These are phyloP conservation scores for Solanum appendiculatum DNA, from an alignment of 257 asterid species.

Conservation along the genomic window DNA sequence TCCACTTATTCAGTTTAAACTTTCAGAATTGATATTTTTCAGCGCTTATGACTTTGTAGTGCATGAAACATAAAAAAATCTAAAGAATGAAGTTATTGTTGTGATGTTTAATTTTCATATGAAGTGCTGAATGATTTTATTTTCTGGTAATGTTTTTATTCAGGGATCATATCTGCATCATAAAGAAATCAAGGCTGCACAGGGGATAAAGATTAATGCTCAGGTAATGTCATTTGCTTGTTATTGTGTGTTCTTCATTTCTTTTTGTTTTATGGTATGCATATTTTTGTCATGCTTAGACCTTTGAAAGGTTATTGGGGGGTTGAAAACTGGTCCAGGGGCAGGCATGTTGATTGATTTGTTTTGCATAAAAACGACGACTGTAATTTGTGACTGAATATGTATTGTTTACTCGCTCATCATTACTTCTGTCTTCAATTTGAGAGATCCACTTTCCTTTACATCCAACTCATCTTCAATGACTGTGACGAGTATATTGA, in stretches of 20 bases:
- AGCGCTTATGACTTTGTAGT: not conserved
- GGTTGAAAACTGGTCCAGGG: not conserved
- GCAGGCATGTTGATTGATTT: not conserved
- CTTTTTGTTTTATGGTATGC: not conserved
- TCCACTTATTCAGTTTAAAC: not conserved
- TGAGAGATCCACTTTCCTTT: not conserved
- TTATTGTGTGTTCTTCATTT: not conserved
- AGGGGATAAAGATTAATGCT: slow-evolving; percentile 91
- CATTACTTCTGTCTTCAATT: not conserved
- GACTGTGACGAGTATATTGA: not conserved
- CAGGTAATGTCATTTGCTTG: slow-evolving; percentile 45
- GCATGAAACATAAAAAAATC: not conserved
- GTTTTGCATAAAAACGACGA: not conserved
- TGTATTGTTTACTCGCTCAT: not conserved
- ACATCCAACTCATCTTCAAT: not conserved
- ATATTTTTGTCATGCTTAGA: not conserved
- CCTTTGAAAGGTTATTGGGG: not conserved
- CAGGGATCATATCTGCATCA: slow-evolving; percentile 93
- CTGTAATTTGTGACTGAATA: not conserved
- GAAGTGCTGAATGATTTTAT: not conserved
- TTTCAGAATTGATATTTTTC: not conserved
- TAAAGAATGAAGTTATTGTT: not conserved
- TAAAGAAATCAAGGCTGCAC: slow-evolving; percentile 95
- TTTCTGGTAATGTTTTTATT: not conserved
- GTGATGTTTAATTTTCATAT: not conserved